phyloP scores from a whole-genome alignment of 768 basidiomycete species.

The Lactarius sp. region DNA sequence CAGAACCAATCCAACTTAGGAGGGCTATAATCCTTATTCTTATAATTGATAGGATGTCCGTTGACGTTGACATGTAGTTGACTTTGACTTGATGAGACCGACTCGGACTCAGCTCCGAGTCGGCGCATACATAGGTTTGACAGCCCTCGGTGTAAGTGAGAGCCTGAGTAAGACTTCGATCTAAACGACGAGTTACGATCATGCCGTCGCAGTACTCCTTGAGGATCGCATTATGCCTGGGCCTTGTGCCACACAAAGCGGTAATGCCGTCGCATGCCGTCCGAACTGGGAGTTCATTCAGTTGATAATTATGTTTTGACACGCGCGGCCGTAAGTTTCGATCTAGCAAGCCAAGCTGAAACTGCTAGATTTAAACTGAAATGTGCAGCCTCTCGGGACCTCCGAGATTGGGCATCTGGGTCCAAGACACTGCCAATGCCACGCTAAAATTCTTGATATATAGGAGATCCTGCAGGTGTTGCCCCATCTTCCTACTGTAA shows the following conservation, averaged over 20 bases:
- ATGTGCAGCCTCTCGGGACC: no score
- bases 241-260: background rate
- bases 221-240: background rate
- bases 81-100: background rate
- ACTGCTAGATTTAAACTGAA: no score
- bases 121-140: background rate
- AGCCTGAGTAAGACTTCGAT: background rate
- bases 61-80: background rate
- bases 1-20: background rate
- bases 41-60: background rate
- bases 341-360: no score
- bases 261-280: background rate
- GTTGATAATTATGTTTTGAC: no score
- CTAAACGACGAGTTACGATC: background rate
- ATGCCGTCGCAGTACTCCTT: background rate
- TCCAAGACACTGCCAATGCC: no score
- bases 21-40: background rate
- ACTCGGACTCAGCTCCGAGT: background rate
- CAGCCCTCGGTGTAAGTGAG: background rate
- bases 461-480: no score
- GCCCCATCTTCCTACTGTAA: no score
- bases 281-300: conserved; percentile 28
- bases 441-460: no score
- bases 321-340: no score
- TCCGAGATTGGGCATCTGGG: no score